Base-by-base conservation (phyloP, 192 early-diverging fungal species). In the Martensiomyces pterosporus region DNA sequence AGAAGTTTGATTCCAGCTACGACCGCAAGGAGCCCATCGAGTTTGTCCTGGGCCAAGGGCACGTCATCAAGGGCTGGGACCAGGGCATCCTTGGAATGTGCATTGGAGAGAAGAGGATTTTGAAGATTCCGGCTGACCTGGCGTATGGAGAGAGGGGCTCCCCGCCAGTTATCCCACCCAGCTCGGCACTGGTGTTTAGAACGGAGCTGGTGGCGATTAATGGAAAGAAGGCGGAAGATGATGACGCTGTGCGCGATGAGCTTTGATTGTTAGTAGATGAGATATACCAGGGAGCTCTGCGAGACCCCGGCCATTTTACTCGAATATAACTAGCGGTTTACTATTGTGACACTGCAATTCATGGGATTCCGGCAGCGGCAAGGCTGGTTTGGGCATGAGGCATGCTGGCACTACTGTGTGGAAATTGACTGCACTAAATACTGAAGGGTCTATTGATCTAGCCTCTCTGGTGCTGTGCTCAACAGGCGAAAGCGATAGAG, bases 1-100 rank as follows among this genome's bases (percentile, higher is more conserved):
- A 47, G 13, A 82, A 89, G 66, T 98, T 98, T 57, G 94, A 98
- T 58, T 87, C 85, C 45, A 88, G 87, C 48, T 53, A 67, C 27
- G 85, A 92, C 58, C 89, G 90, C 33, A 80, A 82, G 5, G 34
- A 82, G 33, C 90, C 94, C 27, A 86, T 95, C 45, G 75, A 77
- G 12, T 90, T 85, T 66, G 73, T 64, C 15, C 86, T 98, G 50
- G 94, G 94, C 50, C 86, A 89, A n/a, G 90, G 90, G 8, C 87
- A 82, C 43, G 92, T 98, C 47, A 98, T 98, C 54, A 74, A 81
- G 48, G 89, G 85, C 24, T 86, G 87, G 87, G 82, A 82, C 62
- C 76, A 83, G 75, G 93, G 91, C 61, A 83, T 97, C 37, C 86
- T 89, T 16, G 76, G 89, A 60, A 84, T 98, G 82, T 90, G 86